Conservation (phyloP, 371 early-diverging fungal species). For the Mucor sp. region DNA sequence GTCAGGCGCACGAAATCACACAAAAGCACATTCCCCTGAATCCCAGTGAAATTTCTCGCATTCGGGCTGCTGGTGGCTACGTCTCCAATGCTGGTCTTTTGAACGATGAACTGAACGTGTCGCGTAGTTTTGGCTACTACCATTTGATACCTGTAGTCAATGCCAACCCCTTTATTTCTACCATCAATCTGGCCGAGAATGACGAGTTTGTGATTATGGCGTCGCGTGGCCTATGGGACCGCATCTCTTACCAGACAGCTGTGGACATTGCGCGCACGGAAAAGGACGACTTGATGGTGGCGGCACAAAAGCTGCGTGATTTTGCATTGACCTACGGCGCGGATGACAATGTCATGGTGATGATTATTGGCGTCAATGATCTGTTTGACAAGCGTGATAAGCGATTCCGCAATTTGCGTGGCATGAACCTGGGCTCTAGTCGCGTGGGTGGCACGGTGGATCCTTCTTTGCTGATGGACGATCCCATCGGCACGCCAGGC, state of each 20-base stretch:
- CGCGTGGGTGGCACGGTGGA: constrained; percentile 24
- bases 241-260: constrained; percentile 80
- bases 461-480: constrained; percentile 17
- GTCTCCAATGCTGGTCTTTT: constrained; percentile 76
- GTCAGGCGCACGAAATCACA: constrained; percentile 73
- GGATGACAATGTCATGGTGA: constrained; percentile 77
- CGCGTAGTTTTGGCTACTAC: constrained; percentile 87
- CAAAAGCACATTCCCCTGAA: constrained; percentile 75
- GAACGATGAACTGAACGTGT: constrained; percentile 78
- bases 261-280: constrained; percentile 84
- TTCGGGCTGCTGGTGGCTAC: constrained; percentile 82
- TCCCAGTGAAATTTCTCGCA: constrained; percentile 75
- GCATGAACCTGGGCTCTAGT: constrained; percentile 24
- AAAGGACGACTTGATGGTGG: constrained; percentile 75
- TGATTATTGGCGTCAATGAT: constrained; percentile 83
- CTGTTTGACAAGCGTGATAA: constrained; percentile 61
- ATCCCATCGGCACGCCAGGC: constrained; percentile 24
- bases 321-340: constrained; percentile 90
- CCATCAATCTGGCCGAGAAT: constrained; percentile 72
- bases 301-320: constrained; percentile 84
- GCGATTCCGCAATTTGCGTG: constrained; percentile 31
- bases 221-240: constrained; percentile 82
- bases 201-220: constrained; percentile 94
- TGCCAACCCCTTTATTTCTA: constrained; percentile 80
- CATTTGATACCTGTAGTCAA: constrained; percentile 83